These are phyloP conservation scores for Diaporthe sp. DNA, from an alignment of 2,329 filamentous ascomycete species.

Conservation along the genomic window DNA sequence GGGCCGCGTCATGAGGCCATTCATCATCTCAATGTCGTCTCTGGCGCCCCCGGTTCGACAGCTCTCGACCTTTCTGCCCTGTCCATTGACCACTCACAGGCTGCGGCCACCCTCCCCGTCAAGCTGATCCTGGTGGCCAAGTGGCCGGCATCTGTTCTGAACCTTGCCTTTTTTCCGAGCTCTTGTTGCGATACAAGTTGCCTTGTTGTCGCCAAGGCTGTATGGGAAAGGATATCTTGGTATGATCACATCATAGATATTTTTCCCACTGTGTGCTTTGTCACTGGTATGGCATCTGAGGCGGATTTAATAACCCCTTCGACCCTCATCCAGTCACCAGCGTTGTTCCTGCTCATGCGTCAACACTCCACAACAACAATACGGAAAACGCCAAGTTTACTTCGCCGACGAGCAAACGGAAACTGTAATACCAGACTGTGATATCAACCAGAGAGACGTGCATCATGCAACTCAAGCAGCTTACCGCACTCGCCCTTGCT, in stretches of 20 bases:
- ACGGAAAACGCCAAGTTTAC: not conserved
- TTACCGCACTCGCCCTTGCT: conserved; percentile 18
- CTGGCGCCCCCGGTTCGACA: not conserved
- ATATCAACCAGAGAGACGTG: not conserved
- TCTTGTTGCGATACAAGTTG: not conserved
- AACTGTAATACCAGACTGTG: not conserved
- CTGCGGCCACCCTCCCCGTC: conserved; percentile 19
- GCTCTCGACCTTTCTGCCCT: conserved; percentile 7
- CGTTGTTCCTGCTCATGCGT: not conserved
- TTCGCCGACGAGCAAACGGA: not conserved
- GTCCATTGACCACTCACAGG: conserved; percentile 23
- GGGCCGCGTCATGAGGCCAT: conserved; percentile 29
- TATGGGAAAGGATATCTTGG: conserved; percentile 26
- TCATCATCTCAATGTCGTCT: not conserved
- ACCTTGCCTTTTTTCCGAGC: conserved; percentile 12
- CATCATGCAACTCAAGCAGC: conserved; percentile 34
- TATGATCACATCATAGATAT: conserved; percentile 31
- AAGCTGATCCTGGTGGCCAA: conserved; percentile 21
- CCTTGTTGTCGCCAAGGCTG: conserved; percentile 25
- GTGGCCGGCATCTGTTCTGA: conserved; percentile 9
- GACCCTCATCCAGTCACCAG: not conserved
- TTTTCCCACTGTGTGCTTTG: not conserved
- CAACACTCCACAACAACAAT: too few relatives aligned
- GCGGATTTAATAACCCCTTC: conserved; percentile 25
- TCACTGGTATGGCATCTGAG: not conserved